Conservation (phyloP, 768 basidiomycete genomes). For the Vararia minispora region DNA sequence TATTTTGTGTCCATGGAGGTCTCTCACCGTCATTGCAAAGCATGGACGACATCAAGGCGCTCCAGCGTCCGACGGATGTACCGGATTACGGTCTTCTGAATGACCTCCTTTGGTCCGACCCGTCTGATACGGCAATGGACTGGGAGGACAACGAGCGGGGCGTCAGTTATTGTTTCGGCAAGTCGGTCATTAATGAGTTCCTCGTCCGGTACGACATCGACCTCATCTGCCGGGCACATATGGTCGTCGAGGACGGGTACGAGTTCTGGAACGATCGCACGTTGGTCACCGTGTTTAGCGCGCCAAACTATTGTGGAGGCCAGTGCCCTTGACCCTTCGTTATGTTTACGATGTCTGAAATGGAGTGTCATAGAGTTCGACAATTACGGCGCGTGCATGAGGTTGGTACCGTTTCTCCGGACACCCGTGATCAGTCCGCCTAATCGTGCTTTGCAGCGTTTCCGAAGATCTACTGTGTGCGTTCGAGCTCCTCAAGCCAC, state of each 20-base stretch:
- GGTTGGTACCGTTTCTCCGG: too few species aligned
- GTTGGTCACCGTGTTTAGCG: constrained; percentile 96
- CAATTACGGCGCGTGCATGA: constrained; percentile 94
- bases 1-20: constrained; percentile 98
- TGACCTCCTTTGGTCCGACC: constrained; percentile 96
- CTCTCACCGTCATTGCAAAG: constrained; percentile 85
- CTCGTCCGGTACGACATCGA: constrained; percentile 96
- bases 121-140: constrained; percentile 92
- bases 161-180: constrained; percentile 98
- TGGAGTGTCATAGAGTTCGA: constrained; percentile 63
- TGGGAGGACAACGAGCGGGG: constrained; percentile 99
- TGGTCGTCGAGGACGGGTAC: constrained; percentile 99
- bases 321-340: constrained; percentile 23
- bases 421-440: too few species aligned
- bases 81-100: constrained; percentile 97
- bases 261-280: constrained; percentile 99
- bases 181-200: constrained; percentile 94
- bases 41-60: constrained; percentile 98
- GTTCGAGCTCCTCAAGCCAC: constrained; percentile 92
- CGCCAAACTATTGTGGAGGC: constrained; percentile 96
- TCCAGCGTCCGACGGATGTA: constrained; percentile 95
- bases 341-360: constrained; percentile 9
- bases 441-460: constrained; percentile 45
- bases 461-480: constrained; percentile 96
- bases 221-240: constrained; percentile 97